phyloP scores from a whole-genome alignment of 78 protist species.

The Dictyostelium intermedium region DNA sequence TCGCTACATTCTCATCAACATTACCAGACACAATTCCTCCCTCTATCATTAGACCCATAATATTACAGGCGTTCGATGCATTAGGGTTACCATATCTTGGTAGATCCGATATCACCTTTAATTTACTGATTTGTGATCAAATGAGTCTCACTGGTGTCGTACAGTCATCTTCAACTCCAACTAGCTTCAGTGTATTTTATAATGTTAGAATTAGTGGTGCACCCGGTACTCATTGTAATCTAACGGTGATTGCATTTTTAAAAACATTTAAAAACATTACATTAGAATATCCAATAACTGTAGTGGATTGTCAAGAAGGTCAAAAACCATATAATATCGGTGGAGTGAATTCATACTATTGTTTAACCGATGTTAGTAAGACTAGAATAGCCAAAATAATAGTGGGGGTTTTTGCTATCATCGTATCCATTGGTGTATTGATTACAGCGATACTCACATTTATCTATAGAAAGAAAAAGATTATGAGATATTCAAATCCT shows the following conservation, averaged over 20 bases:
- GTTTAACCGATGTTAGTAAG: background rate
- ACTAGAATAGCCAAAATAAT: background rate
- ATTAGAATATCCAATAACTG: background rate
- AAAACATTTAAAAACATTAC: background rate
- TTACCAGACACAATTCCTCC: background rate
- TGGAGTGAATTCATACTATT: background rate
- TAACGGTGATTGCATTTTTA: background rate
- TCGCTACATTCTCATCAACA: background rate
- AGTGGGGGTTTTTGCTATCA: background rate
- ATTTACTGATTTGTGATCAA: background rate
- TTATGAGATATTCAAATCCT: constrained; percentile 23
- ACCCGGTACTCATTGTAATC: background rate
- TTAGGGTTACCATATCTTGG: constrained; percentile 3
- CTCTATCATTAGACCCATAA: background rate
- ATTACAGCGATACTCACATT: background rate
- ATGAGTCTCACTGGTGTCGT: background rate
- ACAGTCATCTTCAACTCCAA: background rate
- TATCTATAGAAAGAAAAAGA: background rate
- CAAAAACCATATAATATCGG: background rate
- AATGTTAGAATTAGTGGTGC: constrained; percentile 20
- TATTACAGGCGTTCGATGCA: background rate
- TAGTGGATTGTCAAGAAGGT: background rate
- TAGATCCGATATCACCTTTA: background rate
- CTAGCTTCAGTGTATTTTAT: background rate
- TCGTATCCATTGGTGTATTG: background rate